Conservation (phyloP, 257 asterid species). For the Lantana camara region DNA sequence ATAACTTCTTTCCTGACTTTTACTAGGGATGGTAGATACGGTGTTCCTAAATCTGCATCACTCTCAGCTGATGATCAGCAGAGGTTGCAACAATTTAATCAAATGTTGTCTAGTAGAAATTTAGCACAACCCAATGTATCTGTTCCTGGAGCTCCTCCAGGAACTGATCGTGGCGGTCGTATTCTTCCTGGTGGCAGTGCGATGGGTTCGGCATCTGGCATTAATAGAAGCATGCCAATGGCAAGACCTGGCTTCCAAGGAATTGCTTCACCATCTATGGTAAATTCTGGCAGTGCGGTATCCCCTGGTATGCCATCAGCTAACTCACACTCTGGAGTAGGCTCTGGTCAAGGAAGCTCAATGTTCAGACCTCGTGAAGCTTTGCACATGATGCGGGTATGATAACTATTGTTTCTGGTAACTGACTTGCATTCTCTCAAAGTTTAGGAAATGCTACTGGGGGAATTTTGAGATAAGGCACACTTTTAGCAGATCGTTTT, state of each 20-base stretch:
- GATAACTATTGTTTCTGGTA: too few species aligned
- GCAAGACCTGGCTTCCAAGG: conserved; percentile 82
- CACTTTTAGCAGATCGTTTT: too few species aligned
- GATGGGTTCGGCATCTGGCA: conserved; percentile 54
- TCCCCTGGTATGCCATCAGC: conserved; percentile 68
- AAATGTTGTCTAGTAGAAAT: conserved; percentile 68
- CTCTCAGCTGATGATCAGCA: conserved; percentile 81
- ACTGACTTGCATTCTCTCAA: too few species aligned
- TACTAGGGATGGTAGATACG: conserved; percentile 75
- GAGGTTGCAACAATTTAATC: conserved; percentile 74
- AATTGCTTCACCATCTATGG: conserved; percentile 59
- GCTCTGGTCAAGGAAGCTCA: conserved; percentile 73
- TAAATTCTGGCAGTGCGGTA: conserved; percentile 63
- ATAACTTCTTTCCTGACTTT: too few species aligned
- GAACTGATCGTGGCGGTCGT: conserved; percentile 73
- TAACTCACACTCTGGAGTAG: conserved; percentile 64
- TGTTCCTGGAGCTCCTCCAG: conserved; percentile 67
- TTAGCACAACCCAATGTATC: conserved; percentile 53
- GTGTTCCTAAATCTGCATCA: conserved; percentile 63
- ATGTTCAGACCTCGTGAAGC: conserved; percentile 67
- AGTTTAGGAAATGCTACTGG: too few species aligned
- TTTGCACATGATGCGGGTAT: conserved; percentile 69
- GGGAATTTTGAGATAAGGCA: too few species aligned
- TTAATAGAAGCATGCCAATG: conserved; percentile 66
- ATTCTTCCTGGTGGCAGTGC: conserved; percentile 67